phyloP scores from a whole-genome alignment of 345 rosid species.

The Zanthoxylum bungeanum region DNA sequence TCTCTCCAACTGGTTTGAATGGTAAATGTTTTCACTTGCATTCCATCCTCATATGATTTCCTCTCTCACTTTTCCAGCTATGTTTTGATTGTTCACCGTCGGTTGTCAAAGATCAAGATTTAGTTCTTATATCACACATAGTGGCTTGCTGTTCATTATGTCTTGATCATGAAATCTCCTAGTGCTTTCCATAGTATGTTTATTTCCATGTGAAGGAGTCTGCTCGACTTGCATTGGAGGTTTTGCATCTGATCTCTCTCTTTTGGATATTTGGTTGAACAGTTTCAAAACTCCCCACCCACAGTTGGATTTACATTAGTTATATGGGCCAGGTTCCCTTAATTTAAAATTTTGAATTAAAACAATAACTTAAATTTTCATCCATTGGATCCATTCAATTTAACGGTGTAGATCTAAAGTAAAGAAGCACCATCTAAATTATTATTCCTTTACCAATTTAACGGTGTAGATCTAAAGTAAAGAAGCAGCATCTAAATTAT shows the following conservation, averaged over 20 bases:
- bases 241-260: constrained; percentile 30
- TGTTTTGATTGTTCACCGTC: not conserved
- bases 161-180: not conserved
- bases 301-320: not conserved
- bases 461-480: too few relatives aligned
- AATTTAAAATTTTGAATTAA: too few relatives aligned
- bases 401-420: not conserved
- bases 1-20: not conserved
- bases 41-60: not conserved
- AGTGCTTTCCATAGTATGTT: constrained; percentile 37
- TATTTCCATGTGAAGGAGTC: constrained; percentile 66
- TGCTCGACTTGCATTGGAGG: constrained; percentile 76
- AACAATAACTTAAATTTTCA: not conserved
- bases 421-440: not conserved
- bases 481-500: too few relatives aligned
- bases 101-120: not conserved
- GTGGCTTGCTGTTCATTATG: not conserved
- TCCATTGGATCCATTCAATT: too few relatives aligned
- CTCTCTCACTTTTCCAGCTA: not conserved
- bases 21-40: not conserved
- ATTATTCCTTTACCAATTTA: too few relatives aligned
- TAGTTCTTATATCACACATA: not conserved
- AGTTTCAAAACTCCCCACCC: not conserved
- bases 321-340: not conserved
- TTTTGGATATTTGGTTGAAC: not conserved